A percentile compares a stretch with the other conserved stretches of the same genome.
Evolutionary conservation across 75 land plant genomes (phyloP).

Genomic region (Pinus taeda): DNA sequence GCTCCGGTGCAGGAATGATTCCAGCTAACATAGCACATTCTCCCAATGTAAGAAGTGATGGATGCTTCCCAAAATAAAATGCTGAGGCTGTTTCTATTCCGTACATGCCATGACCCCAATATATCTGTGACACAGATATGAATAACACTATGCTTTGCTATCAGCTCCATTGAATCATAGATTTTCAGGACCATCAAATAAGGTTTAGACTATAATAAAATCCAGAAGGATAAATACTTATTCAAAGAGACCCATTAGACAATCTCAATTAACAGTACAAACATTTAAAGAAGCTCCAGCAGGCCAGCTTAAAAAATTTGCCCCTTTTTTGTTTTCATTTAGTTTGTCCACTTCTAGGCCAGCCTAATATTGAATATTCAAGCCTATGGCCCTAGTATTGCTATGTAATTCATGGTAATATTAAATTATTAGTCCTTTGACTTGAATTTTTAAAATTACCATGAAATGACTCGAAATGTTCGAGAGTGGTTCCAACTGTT

Average conservation of each 20-base stretch:
- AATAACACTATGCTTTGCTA: slow-evolving; percentile 9
- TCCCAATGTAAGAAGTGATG: slow-evolving; percentile 48
- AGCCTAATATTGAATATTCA: too few relatives aligned
- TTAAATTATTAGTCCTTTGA: too few relatives aligned
- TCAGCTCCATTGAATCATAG: slow-evolving; percentile 1
- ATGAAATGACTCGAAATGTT: too few relatives aligned
- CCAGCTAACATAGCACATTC: slow-evolving; percentile 80
- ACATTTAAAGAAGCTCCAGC: neutral
- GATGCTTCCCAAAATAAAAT: slow-evolving; percentile 73
- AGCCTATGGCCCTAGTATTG: too few relatives aligned
- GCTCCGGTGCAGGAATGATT: slow-evolving; percentile 72
- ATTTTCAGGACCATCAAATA: slow-evolving; percentile 4
- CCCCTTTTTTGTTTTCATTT: too few relatives aligned
- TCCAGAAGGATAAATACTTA: neutral
- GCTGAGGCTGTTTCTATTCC: slow-evolving; percentile 69
- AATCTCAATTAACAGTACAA: neutral
- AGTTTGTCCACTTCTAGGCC: too few relatives aligned
- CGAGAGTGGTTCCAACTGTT: too few relatives aligned
- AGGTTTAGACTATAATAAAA: neutral
- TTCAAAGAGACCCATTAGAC: neutral
- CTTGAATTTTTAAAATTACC: too few relatives aligned
- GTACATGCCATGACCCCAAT: slow-evolving; percentile 79
- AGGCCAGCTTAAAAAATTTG: too few relatives aligned
- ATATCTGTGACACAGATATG: slow-evolving; percentile 45
- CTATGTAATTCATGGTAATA: too few relatives aligned